Percentiles rank a stretch among this genome's conserved stretches.
These are phyloP conservation scores for Solanum chacoense DNA, from an alignment of 305 asterid species.

Conservation along the genomic window DNA sequence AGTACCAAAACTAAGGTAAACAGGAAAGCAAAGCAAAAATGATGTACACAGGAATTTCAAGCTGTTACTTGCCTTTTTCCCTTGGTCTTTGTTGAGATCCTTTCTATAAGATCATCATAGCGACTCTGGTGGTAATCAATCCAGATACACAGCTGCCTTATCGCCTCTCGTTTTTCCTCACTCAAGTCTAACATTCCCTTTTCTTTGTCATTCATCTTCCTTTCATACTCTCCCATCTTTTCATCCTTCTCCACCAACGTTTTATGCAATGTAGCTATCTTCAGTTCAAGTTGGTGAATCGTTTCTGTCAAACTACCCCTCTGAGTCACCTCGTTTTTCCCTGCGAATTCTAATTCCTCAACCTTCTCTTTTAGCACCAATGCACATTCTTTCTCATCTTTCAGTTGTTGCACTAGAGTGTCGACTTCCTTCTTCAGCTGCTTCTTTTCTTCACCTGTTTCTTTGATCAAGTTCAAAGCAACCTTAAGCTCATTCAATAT, in stretches of 20 bases:
- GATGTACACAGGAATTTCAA: conserved; percentile 4
- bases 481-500: conserved; percentile 52
- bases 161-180: conserved; percentile 80
- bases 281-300: conserved; percentile 32
- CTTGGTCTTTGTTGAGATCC: conserved; percentile 38
- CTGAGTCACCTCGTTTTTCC: conserved; percentile 33
- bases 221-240: conserved; percentile 12
- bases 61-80: conserved; percentile 42
- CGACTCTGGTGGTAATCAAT: conserved; percentile 72
- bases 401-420: conserved; percentile 33
- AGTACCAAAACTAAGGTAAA: neutral
- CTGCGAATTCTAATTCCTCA: conserved; percentile 21
- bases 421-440: conserved; percentile 32
- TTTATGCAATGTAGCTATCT: conserved; percentile 33
- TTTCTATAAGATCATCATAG: conserved; percentile 49
- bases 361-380: conserved; percentile 22
- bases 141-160: conserved; percentile 60
- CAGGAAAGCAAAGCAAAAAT: neutral
- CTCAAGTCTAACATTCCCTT: conserved; percentile 25
- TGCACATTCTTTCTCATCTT: conserved; percentile 29
- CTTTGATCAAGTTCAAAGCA: conserved; percentile 43
- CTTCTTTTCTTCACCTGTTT: conserved; percentile 34
- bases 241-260: conserved; percentile 27
- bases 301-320: conserved; percentile 22
- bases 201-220: conserved; percentile 30